Percentiles rank a stretch among this genome's conserved stretches.
These are phyloP conservation scores for Scheffersomyces segobiensis DNA, from an alignment of 1,139 yeast species.

Conservation along the genomic window DNA sequence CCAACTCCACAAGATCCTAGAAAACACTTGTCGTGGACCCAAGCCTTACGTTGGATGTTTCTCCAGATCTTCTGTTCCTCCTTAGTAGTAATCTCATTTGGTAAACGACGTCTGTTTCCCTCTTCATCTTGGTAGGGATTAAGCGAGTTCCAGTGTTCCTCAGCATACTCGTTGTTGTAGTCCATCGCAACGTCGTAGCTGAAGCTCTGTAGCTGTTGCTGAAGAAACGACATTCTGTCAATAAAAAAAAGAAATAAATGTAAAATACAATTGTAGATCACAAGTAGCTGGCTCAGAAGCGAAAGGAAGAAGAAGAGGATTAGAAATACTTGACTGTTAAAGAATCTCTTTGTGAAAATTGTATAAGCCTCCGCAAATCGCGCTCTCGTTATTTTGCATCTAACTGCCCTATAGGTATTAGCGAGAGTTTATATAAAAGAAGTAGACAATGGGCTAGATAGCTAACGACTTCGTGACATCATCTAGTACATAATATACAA, in stretches of 20 bases:
- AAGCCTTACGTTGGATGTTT: conserved; percentile 69
- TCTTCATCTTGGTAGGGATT: conserved; percentile 68
- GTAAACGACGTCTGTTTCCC: conserved; percentile 61
- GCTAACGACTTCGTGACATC: background rate
- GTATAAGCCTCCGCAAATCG: background rate
- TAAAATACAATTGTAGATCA: background rate
- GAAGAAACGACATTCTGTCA: background rate
- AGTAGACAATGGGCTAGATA: too few relatives aligned
- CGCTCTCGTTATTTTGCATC: background rate
- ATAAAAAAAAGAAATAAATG: background rate
- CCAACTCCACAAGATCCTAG: conserved; percentile 73
- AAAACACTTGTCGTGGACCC: conserved; percentile 81
- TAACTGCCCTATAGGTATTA: background rate
- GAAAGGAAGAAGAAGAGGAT: background rate
- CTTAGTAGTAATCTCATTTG: conserved; percentile 53
- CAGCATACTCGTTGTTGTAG: conserved; percentile 65
- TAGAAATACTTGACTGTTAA: background rate
- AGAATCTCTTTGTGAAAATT: background rate
- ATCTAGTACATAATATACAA: background rate
- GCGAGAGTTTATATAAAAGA: background rate
- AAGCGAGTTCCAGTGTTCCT: conserved; percentile 50
- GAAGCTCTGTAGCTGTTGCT: background rate
- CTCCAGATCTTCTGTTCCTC: conserved; percentile 72
- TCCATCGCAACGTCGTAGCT: conserved; percentile 58
- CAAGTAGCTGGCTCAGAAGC: background rate